These are phyloP conservation scores for Parastagonospora avenae DNA, from an alignment of 2,329 filamentous ascomycete genomes.

Conservation along the genomic window DNA sequence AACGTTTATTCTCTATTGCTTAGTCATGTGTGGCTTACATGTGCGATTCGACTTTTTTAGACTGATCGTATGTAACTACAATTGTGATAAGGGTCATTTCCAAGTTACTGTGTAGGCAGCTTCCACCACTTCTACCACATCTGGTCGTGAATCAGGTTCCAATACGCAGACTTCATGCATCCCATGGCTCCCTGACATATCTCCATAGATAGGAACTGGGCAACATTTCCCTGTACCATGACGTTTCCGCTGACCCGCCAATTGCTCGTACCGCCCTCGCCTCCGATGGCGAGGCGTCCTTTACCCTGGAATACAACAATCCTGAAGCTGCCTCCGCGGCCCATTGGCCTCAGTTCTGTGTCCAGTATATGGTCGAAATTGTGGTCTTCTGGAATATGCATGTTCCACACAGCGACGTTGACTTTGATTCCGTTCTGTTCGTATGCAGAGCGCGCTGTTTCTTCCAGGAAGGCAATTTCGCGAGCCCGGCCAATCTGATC, in stretches of 20 bases:
- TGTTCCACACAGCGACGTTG: constrained; percentile 12
- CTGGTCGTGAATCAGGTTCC: too few species aligned
- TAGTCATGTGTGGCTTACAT: too few species aligned
- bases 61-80: too few species aligned
- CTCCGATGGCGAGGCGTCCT: constrained; percentile 1
- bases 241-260: background rate
- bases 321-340: constrained; percentile 2
- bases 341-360: constrained; percentile 4
- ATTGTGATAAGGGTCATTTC: too few species aligned
- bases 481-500: constrained; percentile 6
- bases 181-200: too few species aligned
- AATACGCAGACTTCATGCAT: too few species aligned
- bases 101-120: too few species aligned
- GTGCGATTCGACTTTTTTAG: too few species aligned
- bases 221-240: background rate
- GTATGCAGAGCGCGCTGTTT: constrained; percentile 2
- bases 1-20: too few species aligned
- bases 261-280: background rate
- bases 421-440: background rate
- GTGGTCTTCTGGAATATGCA: constrained; percentile 10
- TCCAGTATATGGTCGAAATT: constrained; percentile 9
- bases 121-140: too few species aligned
- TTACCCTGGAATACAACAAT: constrained; percentile 4
- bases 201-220: too few species aligned
- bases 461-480: constrained; percentile 3